These are phyloP conservation scores for Hemileccinum impolitum DNA, from an alignment of 768 basidiomycete species.

Conservation along the genomic window DNA sequence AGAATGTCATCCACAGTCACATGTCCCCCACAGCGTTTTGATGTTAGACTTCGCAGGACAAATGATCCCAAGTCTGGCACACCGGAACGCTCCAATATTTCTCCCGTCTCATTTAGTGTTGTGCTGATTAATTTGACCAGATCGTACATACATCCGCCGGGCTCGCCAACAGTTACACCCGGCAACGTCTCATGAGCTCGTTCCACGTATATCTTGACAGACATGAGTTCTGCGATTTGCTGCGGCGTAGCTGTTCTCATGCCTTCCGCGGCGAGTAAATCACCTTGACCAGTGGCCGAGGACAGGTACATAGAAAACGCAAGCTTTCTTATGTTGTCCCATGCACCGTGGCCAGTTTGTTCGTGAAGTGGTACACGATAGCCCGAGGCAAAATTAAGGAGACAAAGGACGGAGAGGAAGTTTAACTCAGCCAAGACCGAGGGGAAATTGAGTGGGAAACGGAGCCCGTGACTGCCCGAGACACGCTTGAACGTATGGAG, in stretches of 20 bases:
- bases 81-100: slow-evolving; percentile 53
- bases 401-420: slow-evolving; percentile 69
- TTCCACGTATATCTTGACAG: slow-evolving; percentile 67
- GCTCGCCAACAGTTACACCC: slow-evolving; percentile 70
- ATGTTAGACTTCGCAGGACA: slow-evolving; percentile 63
- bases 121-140: slow-evolving; percentile 63
- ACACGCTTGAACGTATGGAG: slow-evolving; percentile 58
- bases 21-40: slow-evolving; percentile 28
- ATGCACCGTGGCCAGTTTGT: slow-evolving; percentile 75
- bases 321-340: slow-evolving; percentile 77
- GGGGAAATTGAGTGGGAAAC: slow-evolving; percentile 77
- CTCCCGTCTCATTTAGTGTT: slow-evolving; percentile 72
- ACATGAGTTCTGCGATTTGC: slow-evolving; percentile 71
- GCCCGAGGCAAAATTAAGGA: slow-evolving; percentile 83
- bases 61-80: slow-evolving; percentile 73
- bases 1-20: slow-evolving; percentile 56
- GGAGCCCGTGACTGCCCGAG: slow-evolving; percentile 62
- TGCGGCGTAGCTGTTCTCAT: slow-evolving; percentile 51
- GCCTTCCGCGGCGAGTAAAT: slow-evolving; percentile 65
- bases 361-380: slow-evolving; percentile 72
- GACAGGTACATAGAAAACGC: slow-evolving; percentile 70
- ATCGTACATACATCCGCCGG: slow-evolving; percentile 71
- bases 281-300: slow-evolving; percentile 49
- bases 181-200: slow-evolving; percentile 63
- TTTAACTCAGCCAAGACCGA: slow-evolving; percentile 75